Base-by-base conservation (phyloP, 345 rosid species). In the Acer yangbiense region DNA sequence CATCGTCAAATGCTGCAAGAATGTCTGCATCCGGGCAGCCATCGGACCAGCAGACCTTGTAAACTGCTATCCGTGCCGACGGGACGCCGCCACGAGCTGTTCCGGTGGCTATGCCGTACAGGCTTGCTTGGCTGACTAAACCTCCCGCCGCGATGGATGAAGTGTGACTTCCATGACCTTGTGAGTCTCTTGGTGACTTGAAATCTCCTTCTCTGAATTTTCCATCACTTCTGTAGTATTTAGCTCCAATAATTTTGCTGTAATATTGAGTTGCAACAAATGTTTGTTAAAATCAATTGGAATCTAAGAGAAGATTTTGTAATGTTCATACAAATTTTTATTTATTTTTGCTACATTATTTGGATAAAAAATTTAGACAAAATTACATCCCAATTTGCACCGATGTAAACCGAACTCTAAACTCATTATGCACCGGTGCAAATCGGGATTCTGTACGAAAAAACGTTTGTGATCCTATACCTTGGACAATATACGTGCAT, bases 1-100 rank as follows among this genome's bases (percentile, higher is more conserved):
- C 91, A 64, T 88, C 88, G 23, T 88, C 89, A 70, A 79, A 86
- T 9, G 88, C 83, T 2, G 86, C 83, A 0, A 86, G 82, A 2
- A 86, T 71, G 73, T 83, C 89, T 2, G 79, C 85, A 12, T 23
- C 57, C 11, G 14, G 12, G 55, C 86, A 83, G 9, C 83, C 89
- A 8, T 21, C 75, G 0, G 43, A n/a, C 86, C 83, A 82, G 44
- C 85, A 86, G 3, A 82, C 78, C 78, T 86, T 83, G 82, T 86
- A 86, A 4, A 79, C 71, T 0, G 83, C 83, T 13, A 86, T 75
- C 8, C 83, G 67, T 78, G 85, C 83, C 2, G 64, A 18, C 3
- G 85, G 89, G n/a, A 82, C 85, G 2, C 80, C 89, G 2, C 83
- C 83, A 43, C 85, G 61, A 8, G 86, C 85, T 29, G 77, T 73